Evolutionary conservation across 2,329 filamentous ascomycete species (phyloP).

Genomic region (Aspergillus arachidicola): DNA sequence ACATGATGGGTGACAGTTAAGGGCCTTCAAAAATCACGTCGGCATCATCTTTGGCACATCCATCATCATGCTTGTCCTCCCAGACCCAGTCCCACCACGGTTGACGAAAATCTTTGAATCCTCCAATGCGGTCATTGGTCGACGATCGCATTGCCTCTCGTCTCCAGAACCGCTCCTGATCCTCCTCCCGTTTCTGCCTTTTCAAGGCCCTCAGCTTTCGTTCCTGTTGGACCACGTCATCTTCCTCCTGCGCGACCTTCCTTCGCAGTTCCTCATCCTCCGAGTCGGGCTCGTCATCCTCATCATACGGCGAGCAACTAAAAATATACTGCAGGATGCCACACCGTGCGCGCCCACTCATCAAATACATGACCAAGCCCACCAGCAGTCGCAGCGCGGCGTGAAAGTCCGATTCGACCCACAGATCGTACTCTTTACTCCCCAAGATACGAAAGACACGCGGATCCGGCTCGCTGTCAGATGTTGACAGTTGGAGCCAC

Average conservation of each 20-base stretch:
- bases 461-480: constrained; percentile 19
- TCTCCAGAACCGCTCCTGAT: constrained; percentile 7
- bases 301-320: constrained; percentile 20
- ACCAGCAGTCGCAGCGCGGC: constrained; percentile 21
- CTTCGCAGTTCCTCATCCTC: constrained; percentile 12
- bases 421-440: constrained; percentile 33
- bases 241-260: constrained; percentile 12
- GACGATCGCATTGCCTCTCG: constrained; percentile 18
- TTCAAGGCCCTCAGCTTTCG: constrained; percentile 14
- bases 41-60: constrained; percentile 2
- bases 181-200: constrained; percentile 12
- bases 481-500: constrained; percentile 14
- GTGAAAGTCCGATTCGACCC: constrained; percentile 24
- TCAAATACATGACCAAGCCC: constrained; percentile 29
- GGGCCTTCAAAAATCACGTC: constrained; percentile 10
- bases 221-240: constrained; percentile 16
- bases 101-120: constrained; percentile 16
- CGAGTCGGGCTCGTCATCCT: constrained; percentile 8
- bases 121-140: constrained; percentile 16
- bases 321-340: constrained; percentile 28
- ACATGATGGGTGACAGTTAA: neutral
- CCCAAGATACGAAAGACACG: constrained; percentile 27
- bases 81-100: constrained; percentile 29
- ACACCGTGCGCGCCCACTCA: constrained; percentile 29
- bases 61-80: constrained; percentile 18